Percentiles rank a stretch among this genome's conserved stretches.
These are phyloP conservation scores for Blumeria hordei DNA, from an alignment of 2,329 filamentous ascomycete species.

Conservation along the genomic window DNA sequence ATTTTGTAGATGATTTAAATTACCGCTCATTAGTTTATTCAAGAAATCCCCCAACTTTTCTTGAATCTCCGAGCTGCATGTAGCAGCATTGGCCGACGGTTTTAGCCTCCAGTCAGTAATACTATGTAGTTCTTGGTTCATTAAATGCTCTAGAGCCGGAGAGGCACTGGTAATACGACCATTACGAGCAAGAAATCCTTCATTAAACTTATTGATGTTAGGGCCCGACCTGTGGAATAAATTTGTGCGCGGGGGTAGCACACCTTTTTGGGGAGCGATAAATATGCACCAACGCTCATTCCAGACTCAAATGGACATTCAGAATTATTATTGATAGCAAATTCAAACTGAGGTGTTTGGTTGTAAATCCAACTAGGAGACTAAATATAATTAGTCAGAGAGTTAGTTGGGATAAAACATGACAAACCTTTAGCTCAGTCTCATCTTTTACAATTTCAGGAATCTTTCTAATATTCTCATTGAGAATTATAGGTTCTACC, in stretches of 20 bases:
- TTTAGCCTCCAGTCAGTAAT: background rate
- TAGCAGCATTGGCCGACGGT: background rate
- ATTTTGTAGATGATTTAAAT: no score
- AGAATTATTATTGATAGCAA: conserved; percentile 36
- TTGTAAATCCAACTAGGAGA: conserved; percentile 54
- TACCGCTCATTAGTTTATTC: background rate
- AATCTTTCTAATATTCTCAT: conserved; percentile 15
- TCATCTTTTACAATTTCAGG: conserved; percentile 35
- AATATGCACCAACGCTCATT: background rate
- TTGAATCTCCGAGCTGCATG: background rate
- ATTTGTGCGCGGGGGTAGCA: background rate
- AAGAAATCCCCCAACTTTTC: background rate
- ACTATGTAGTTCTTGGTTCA: conserved; percentile 1
- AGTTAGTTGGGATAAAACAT: background rate
- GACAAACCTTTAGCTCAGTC: conserved; percentile 31
- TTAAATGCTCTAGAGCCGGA: background rate
- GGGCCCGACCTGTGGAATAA: background rate
- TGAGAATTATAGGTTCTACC: conserved; percentile 14
- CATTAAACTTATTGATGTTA: conserved; percentile 3
- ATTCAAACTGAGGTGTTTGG: conserved; percentile 66
- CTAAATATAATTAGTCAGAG: conserved; percentile 16
- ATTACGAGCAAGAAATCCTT: conserved; percentile 8
- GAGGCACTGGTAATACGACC: conserved; percentile 8
- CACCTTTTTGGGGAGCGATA: background rate
- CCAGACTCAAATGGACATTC: conserved; percentile 10